A percentile compares a stretch with the other conserved stretches of the same genome.
phyloP scores from a whole-genome alignment of 2,329 filamentous ascomycete genomes.

The Cladophialophora immunda region DNA sequence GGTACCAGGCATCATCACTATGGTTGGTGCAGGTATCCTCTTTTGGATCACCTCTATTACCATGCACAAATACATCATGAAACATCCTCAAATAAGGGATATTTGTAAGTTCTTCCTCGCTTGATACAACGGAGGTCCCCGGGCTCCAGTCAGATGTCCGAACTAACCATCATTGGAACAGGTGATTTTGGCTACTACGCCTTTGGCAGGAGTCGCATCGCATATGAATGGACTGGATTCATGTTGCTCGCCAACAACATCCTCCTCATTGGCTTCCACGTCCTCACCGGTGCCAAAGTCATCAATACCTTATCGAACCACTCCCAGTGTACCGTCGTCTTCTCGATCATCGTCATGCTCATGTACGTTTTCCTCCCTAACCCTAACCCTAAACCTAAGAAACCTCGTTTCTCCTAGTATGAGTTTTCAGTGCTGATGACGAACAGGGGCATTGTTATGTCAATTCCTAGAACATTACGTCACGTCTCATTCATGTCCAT shows the following conservation, averaged over 20 bases:
- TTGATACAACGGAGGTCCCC: background rate
- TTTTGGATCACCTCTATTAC: slow-evolving; percentile 62
- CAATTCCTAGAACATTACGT: slow-evolving; percentile 55
- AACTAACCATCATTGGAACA: background rate
- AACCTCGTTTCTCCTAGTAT: slow-evolving; percentile 83
- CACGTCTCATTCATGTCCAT: slow-evolving; percentile 63
- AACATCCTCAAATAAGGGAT: slow-evolving; percentile 59
- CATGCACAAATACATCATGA: slow-evolving; percentile 64
- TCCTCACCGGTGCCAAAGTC: slow-evolving; percentile 60
- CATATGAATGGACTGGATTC: slow-evolving; percentile 57
- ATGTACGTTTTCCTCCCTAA: slow-evolving; percentile 63
- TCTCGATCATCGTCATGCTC: slow-evolving; percentile 56
- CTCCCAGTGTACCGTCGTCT: slow-evolving; percentile 59
- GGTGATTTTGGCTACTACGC: slow-evolving; percentile 55
- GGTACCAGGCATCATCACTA: slow-evolving; percentile 58
- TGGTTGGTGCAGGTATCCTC: slow-evolving; percentile 55
- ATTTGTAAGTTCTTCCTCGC: slow-evolving; percentile 52
- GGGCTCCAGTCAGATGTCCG: background rate
- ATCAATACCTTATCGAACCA: slow-evolving; percentile 61
- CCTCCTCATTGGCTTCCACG: slow-evolving; percentile 60
- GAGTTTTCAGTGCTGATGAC: slow-evolving; percentile 64
- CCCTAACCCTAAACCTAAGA: slow-evolving; percentile 90
- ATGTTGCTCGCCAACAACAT: slow-evolving; percentile 63
- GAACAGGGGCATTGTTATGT: slow-evolving; percentile 54
- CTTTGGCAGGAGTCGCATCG: slow-evolving; percentile 54